A percentile compares a stretch with the other conserved stretches of the same genome.
Evolutionary conservation across 371 early-diverging fungal species (phyloP).

Genomic region (Mucor saturninus): DNA sequence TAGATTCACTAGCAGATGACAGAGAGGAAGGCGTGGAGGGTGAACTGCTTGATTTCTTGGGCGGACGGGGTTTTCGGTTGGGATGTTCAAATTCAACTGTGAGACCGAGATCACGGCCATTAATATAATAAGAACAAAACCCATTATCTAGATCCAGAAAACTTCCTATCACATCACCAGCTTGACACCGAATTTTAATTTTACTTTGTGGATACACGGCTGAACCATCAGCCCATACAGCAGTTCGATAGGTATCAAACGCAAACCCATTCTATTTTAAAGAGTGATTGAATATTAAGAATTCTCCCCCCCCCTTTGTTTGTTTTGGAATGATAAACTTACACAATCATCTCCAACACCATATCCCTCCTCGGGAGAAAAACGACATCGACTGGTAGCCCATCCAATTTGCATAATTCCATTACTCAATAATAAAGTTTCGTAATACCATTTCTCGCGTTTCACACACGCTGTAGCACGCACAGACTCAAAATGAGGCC

Average conservation of each 20-base stretch:
- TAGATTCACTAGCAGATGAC: constrained; percentile 13
- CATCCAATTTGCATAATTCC: constrained; percentile 74
- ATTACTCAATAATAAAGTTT: constrained; percentile 55
- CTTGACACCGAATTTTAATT: constrained; percentile 36
- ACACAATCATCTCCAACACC: constrained; percentile 68
- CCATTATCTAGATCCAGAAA: constrained; percentile 53
- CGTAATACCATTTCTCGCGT: constrained; percentile 68
- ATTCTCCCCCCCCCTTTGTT: constrained; percentile 10
- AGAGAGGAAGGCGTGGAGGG: constrained; percentile 1
- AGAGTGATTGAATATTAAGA: neutral
- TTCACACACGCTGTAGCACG: constrained; percentile 50
- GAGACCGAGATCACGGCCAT: constrained; percentile 45
- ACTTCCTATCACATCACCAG: constrained; percentile 55
- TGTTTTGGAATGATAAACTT: constrained; percentile 28
- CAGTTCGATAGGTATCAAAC: constrained; percentile 64
- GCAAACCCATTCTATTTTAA: constrained; percentile 59
- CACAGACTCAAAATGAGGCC: constrained; percentile 53
- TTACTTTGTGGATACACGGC: constrained; percentile 46
- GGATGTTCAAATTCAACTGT: constrained; percentile 54
- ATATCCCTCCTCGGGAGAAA: constrained; percentile 69
- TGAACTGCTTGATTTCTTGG: neutral
- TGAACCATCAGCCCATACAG: constrained; percentile 59
- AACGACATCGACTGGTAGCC: constrained; percentile 64
- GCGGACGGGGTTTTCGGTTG: constrained; percentile 4
- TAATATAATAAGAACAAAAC: constrained; percentile 51